These are phyloP conservation scores for Scedosporium minutisporum DNA, from an alignment of 2,329 filamentous ascomycete genomes.

Conservation along the genomic window DNA sequence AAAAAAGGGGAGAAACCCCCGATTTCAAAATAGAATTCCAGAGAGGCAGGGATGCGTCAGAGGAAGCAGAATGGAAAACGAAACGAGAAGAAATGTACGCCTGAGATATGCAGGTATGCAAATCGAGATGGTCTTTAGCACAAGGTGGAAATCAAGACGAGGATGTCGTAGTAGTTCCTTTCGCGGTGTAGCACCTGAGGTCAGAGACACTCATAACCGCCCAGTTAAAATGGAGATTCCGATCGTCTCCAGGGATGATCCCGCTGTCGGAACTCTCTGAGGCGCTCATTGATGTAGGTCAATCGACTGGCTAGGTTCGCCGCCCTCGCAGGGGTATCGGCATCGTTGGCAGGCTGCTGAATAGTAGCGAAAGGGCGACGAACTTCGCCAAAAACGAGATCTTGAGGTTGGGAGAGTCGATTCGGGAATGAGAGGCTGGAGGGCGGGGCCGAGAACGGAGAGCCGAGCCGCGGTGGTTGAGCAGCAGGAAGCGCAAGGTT, in stretches of 20 bases:
- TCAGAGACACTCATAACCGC: background rate
- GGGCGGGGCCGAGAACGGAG: slow-evolving; percentile 42
- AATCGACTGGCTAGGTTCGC: slow-evolving; percentile 40
- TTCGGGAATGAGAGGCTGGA: slow-evolving; percentile 54
- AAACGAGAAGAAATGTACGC: slow-evolving; percentile 1
- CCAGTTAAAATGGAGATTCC: slow-evolving; percentile 37
- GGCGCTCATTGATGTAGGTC: slow-evolving; percentile 48
- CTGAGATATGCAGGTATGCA: background rate
- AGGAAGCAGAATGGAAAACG: slow-evolving; percentile 6
- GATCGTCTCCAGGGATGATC: slow-evolving; percentile 32
- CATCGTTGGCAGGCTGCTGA: slow-evolving; percentile 33
- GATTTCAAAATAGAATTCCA: background rate
- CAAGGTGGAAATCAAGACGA: background rate
- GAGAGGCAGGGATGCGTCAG: slow-evolving; percentile 3
- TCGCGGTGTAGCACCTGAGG: too few relatives aligned
- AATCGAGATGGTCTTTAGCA: slow-evolving; percentile 6
- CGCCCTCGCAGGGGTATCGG: slow-evolving; percentile 25
- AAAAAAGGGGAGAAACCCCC: background rate
- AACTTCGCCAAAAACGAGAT: slow-evolving; percentile 33
- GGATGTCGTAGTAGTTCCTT: background rate
- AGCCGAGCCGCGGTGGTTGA: slow-evolving; percentile 43
- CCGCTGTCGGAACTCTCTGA: slow-evolving; percentile 42
- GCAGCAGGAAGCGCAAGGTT: slow-evolving; percentile 18
- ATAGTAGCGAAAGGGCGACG: slow-evolving; percentile 48
- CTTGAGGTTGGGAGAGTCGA: slow-evolving; percentile 37